Evolutionary conservation across 768 basidiomycete species (phyloP).

Genomic region (Termitomyces heimii): DNA sequence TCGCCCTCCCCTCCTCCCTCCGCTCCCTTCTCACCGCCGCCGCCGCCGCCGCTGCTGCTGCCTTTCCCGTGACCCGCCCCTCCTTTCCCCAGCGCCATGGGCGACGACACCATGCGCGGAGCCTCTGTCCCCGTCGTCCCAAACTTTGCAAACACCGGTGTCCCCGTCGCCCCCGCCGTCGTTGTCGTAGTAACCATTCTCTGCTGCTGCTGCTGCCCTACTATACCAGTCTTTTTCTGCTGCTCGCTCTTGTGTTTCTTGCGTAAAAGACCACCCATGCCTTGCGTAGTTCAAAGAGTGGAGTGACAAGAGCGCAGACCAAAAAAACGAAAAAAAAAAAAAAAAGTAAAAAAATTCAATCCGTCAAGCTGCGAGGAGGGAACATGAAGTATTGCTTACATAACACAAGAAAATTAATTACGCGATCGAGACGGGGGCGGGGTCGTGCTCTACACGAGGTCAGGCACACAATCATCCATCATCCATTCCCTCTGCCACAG

Average conservation of each 20-base stretch:
- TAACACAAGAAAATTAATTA: background rate
- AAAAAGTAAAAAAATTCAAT: no score
- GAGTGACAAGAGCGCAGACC: no score
- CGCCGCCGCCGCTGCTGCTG: background rate
- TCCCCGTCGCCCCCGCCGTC: conserved; percentile 15
- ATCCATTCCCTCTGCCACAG: background rate
- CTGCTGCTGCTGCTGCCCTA: background rate
- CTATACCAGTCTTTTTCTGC: background rate
- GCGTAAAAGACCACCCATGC: conserved; percentile 53
- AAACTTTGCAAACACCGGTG: conserved; percentile 39
- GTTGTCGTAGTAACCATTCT: background rate
- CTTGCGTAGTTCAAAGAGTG: no score
- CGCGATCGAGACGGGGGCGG: background rate
- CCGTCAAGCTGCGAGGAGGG: no score
- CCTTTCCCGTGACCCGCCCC: no score
- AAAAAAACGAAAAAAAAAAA: background rate
- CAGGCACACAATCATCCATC: no score
- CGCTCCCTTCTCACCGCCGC: no score
- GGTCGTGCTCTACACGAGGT: background rate
- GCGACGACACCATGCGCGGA: no score
- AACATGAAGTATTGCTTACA: background rate
- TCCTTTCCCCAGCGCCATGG: no score
- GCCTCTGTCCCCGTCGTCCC: conserved; percentile 17
- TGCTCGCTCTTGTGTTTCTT: conserved; percentile 37
- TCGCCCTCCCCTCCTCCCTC: background rate